Evolutionary conservation across 1,139 yeast genomes (phyloP).

Genomic region (Entelexis sorbosivorans): DNA sequence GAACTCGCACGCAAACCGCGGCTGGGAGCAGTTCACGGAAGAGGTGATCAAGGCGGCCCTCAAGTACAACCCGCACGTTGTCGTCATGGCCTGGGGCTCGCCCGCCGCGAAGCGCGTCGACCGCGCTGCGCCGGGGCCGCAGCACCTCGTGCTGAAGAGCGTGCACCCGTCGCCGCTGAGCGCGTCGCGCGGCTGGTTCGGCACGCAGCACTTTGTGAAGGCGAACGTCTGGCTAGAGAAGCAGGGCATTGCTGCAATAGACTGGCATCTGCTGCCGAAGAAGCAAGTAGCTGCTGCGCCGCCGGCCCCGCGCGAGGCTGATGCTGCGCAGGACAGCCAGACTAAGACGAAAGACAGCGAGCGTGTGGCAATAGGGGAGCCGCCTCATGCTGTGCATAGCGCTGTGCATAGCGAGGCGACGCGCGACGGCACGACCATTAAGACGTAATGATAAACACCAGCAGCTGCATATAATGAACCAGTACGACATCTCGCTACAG

Average conservation of each 20-base stretch:
- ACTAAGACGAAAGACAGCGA: neutral
- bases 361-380: neutral
- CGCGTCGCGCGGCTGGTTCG: conserved; percentile 75
- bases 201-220: conserved; percentile 54
- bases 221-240: conserved; percentile 65
- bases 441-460: neutral
- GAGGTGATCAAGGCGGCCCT: conserved; percentile 48
- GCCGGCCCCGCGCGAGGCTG: no score
- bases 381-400: neutral
- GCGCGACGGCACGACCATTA: neutral
- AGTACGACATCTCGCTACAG: no score
- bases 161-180: conserved; percentile 95
- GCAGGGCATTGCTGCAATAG: conserved; percentile 42
- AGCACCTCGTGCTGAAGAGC: conserved; percentile 45
- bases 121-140: conserved; percentile 32
- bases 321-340: neutral
- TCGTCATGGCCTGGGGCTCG: conserved; percentile 85
- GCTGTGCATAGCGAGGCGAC: neutral
- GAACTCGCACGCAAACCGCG: conserved; percentile 78
- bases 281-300: neutral
- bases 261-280: conserved; percentile 43
- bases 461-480: neutral
- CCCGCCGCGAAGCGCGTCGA: conserved; percentile 75
- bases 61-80: conserved; percentile 37
- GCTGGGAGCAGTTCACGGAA: conserved; percentile 91